Conservation (phyloP, 2,329 filamentous ascomycete species). For the Penicillium sp. region DNA sequence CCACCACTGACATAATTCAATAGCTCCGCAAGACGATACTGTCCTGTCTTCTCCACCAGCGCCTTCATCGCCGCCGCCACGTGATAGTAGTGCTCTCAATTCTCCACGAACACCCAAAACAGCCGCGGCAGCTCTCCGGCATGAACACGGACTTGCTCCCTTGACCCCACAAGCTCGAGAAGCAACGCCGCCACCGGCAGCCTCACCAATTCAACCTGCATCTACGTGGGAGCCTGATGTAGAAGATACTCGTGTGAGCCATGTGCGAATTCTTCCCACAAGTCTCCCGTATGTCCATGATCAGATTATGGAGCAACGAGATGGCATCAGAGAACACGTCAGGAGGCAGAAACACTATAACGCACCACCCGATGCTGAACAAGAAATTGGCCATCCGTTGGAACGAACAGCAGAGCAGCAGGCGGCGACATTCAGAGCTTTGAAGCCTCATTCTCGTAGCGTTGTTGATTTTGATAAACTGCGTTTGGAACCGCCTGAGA, state of each 20-base stretch:
- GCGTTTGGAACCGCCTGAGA: slow-evolving; percentile 55
- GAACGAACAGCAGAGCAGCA: slow-evolving; percentile 62
- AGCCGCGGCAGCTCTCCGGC: slow-evolving; percentile 16
- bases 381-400: slow-evolving; percentile 16
- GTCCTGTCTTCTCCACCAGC: slow-evolving; percentile 15
- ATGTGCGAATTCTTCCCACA: slow-evolving; percentile 86
- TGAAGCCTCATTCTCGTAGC: slow-evolving; percentile 80
- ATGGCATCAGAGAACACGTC: slow-evolving; percentile 25
- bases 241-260: slow-evolving; percentile 63
- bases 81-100: slow-evolving; percentile 17
- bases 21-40: slow-evolving; percentile 36
- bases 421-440: slow-evolving; percentile 71
- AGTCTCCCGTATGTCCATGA: slow-evolving; percentile 87
- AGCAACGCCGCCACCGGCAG: slow-evolving; percentile 23
- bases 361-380: slow-evolving; percentile 21
- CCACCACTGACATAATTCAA: not conserved
- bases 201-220: slow-evolving; percentile 21
- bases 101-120: slow-evolving; percentile 20
- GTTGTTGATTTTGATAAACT: slow-evolving; percentile 63
- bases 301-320: slow-evolving; percentile 70
- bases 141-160: slow-evolving; percentile 17
- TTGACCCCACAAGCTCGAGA: slow-evolving; percentile 23
- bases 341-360: slow-evolving; percentile 47
- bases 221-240: slow-evolving; percentile 21
- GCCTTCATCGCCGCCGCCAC: slow-evolving; percentile 28